These are phyloP conservation scores for Isoetes taiwanensis DNA, from an alignment of 75 land plant species.

Conservation along the genomic window DNA sequence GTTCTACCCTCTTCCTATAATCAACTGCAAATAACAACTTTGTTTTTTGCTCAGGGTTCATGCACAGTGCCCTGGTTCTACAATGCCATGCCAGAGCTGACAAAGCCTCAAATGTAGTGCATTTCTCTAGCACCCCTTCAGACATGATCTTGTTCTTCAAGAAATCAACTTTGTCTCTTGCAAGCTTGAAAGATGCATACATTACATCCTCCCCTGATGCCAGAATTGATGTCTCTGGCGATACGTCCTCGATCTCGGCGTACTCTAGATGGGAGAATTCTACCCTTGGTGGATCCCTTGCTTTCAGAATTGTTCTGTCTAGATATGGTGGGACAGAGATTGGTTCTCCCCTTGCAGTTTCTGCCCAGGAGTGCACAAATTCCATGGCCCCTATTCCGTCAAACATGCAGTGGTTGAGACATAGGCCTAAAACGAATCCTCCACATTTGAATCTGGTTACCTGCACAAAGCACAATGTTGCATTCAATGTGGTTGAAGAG, in stretches of 20 bases:
- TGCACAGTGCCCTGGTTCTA: slow-evolving; percentile 32
- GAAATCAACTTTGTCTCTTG: slow-evolving; percentile 28
- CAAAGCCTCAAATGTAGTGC: slow-evolving; percentile 73
- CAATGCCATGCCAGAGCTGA: slow-evolving; percentile 63
- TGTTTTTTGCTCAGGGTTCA: slow-evolving; percentile 41
- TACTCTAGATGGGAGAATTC: slow-evolving; percentile 60
- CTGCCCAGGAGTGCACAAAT: slow-evolving; percentile 77
- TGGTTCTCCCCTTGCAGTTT: slow-evolving; percentile 54
- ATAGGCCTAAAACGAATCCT: slow-evolving; percentile 61
- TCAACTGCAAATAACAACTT: slow-evolving; percentile 87
- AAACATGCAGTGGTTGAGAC: slow-evolving; percentile 81
- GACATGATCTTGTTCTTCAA: slow-evolving; percentile 41
- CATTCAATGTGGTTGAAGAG: no score
- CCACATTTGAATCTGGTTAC: slow-evolving; percentile 70
- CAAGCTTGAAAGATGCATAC: slow-evolving; percentile 41
- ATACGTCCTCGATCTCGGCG: slow-evolving; percentile 43
- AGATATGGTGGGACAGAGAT: slow-evolving; percentile 39
- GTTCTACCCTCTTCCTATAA: slow-evolving; percentile 42
- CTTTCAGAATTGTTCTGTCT: slow-evolving; percentile 38
- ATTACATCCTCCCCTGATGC: slow-evolving; percentile 26
- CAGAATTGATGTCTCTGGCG: slow-evolving; percentile 18
- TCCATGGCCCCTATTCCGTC: slow-evolving; percentile 81
- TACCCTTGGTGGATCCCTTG: slow-evolving; percentile 36
- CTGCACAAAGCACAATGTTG: slow-evolving; percentile 25
- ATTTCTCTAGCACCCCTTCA: slow-evolving; percentile 38